Percentiles rank a stretch among this genome's conserved stretches.
These are phyloP conservation scores for sweet orange (Citrus sinensis) DNA, from an alignment of 345 rosid species.

Conservation along the genomic window DNA sequence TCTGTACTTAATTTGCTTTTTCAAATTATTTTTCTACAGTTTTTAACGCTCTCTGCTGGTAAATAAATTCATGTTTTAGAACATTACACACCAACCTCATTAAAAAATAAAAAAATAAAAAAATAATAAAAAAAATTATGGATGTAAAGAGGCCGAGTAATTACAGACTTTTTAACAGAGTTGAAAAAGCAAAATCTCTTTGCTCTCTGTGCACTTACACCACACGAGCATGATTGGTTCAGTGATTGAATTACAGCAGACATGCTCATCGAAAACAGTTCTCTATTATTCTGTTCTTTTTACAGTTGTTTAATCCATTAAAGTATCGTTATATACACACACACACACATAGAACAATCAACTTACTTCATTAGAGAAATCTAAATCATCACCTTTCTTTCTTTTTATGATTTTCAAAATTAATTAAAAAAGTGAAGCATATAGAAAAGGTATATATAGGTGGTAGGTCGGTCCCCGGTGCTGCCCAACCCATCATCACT, in stretches of 20 bases:
- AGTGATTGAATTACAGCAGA: constrained; percentile 29
- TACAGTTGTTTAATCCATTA: background rate
- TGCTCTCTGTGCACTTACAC: constrained; percentile 19
- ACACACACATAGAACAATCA: background rate
- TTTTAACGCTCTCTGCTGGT: background rate
- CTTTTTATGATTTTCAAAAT: background rate
- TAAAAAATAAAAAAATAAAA: no score
- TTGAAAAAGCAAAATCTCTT: constrained; percentile 29
- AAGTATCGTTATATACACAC: background rate
- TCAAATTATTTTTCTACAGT: background rate
- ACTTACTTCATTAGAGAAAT: background rate
- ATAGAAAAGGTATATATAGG: background rate
- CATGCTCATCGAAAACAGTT: constrained; percentile 24
- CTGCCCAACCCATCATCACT: constrained; percentile 27
- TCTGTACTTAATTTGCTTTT: constrained; percentile 6
- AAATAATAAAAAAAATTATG: no score
- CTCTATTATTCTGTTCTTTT: background rate
- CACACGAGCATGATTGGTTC: constrained; percentile 28
- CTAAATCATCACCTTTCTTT: background rate
- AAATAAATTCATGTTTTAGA: background rate
- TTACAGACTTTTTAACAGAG: constrained; percentile 28
- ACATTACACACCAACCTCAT: no score
- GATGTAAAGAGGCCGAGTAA: constrained; percentile 14
- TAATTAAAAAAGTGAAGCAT: background rate
- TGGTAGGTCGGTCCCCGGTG: constrained; percentile 22